Percentiles rank a stretch among this genome's conserved stretches.
phyloP scores from a whole-genome alignment of 495 filamentous ascomycete species.

The Hypoxylon lenormandii region DNA sequence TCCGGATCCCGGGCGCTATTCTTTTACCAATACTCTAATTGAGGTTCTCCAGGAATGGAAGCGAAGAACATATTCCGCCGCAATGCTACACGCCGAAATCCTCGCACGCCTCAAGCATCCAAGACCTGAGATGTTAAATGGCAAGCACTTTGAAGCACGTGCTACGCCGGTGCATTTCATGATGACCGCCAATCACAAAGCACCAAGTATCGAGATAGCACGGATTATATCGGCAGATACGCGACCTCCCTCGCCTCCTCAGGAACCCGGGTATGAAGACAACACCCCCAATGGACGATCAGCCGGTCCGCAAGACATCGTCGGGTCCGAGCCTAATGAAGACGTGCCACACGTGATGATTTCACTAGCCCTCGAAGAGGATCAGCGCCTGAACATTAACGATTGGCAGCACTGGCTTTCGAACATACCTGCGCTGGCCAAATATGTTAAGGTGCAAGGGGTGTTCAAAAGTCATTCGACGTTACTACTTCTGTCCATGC shows the following conservation, averaged over 20 bases:
- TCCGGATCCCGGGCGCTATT: conserved; percentile 64
- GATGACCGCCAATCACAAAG: conserved; percentile 65
- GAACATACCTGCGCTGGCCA: conserved; percentile 61
- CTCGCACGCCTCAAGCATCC: conserved; percentile 65
- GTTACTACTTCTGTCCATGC: conserved; percentile 61
- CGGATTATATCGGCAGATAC: conserved; percentile 48
- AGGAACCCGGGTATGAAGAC: conserved; percentile 38
- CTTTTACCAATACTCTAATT: conserved; percentile 64
- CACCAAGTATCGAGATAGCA: conserved; percentile 64
- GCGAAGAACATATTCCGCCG: conserved; percentile 60
- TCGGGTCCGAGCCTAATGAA: conserved; percentile 56
- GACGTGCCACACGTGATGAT: conserved; percentile 66
- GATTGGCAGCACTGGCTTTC: conserved; percentile 64
- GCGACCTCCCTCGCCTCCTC: conserved; percentile 52
- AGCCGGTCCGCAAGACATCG: conserved; percentile 36
- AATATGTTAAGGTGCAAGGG: conserved; percentile 65
- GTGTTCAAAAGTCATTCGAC: conserved; percentile 67
- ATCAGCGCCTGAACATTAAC: conserved; percentile 60
- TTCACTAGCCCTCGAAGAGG: conserved; percentile 64
- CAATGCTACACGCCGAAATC: conserved; percentile 65
- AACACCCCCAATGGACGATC: conserved; percentile 38
- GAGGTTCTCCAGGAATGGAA: conserved; percentile 66
- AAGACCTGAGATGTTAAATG: conserved; percentile 62
- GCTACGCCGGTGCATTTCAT: conserved; percentile 66
- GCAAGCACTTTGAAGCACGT: conserved; percentile 63